Evolutionary conservation across 768 basidiomycete genomes (phyloP).

Genomic region (Lenzites betulinus): DNA sequence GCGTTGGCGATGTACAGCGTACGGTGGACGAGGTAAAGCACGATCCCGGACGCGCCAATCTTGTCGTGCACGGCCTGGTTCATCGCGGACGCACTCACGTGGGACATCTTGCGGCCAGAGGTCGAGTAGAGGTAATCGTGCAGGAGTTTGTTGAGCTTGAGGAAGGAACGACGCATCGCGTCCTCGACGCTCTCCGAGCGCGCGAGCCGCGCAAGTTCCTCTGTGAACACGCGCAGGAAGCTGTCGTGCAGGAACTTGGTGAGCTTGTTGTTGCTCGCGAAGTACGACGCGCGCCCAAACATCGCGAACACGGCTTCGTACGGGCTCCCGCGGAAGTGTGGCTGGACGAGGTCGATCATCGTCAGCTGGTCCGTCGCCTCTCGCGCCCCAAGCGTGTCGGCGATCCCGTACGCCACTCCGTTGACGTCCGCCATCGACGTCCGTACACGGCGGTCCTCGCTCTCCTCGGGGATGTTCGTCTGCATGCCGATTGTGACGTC

Average conservation of each 20-base stretch:
- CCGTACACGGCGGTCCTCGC: slow-evolving; percentile 86
- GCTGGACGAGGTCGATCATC: slow-evolving; percentile 92
- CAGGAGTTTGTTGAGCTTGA: slow-evolving; percentile 80
- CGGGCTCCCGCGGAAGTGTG: slow-evolving; percentile 73
- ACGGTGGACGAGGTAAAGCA: slow-evolving; percentile 79
- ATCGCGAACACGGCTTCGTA: slow-evolving; percentile 94
- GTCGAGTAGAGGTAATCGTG: slow-evolving; percentile 64
- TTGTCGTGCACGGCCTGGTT: slow-evolving; percentile 45
- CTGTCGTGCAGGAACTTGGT: slow-evolving; percentile 85
- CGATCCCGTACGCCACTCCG: slow-evolving; percentile 94
- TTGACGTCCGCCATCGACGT: slow-evolving; percentile 88
- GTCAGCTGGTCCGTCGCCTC: slow-evolving; percentile 77
- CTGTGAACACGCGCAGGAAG: slow-evolving; percentile 64
- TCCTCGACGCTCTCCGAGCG: slow-evolving; percentile 52
- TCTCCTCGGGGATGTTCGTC: slow-evolving; percentile 74
- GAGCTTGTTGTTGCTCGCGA: slow-evolving; percentile 61
- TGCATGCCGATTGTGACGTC: slow-evolving; percentile 77
- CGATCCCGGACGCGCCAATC: slow-evolving; percentile 82
- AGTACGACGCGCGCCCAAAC: slow-evolving; percentile 79
- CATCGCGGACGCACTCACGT: slow-evolving; percentile 50
- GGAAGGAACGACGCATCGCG: slow-evolving; percentile 85
- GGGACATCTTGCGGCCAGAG: slow-evolving; percentile 69
- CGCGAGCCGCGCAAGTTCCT: slow-evolving; percentile 54
- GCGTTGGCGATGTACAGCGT: slow-evolving; percentile 89
- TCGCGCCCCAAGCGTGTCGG: slow-evolving; percentile 86